Conservation (phyloP, 1,139 yeast species). For the Torulaspora pretoriensis region DNA sequence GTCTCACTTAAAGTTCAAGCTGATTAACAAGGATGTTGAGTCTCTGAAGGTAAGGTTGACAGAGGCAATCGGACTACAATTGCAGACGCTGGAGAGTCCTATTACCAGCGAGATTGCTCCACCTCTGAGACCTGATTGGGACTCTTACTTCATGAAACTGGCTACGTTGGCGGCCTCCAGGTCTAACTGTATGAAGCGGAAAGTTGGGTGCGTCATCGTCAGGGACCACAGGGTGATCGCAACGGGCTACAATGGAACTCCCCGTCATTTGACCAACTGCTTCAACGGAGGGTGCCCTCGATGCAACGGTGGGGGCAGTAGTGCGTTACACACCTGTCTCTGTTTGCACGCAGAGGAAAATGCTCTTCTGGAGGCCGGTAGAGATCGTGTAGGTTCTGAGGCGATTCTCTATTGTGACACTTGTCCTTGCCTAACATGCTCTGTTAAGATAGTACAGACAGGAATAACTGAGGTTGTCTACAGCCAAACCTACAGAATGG, state of each 20-base stretch:
- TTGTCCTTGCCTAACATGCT: slow-evolving; percentile 94
- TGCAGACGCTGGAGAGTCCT: slow-evolving; percentile 16
- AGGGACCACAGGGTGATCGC: slow-evolving; percentile 83
- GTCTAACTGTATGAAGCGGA: slow-evolving; percentile 92
- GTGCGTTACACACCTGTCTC: slow-evolving; percentile 77
- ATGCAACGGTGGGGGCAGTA: slow-evolving; percentile 66
- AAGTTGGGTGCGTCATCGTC: slow-evolving; percentile 94
- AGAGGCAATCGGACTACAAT: slow-evolving; percentile 16
- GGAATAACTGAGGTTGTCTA: slow-evolving; percentile 93
- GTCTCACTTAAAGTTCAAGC: slow-evolving; percentile 25
- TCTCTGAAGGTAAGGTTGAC: slow-evolving; percentile 13
- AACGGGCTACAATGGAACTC: slow-evolving; percentile 97
- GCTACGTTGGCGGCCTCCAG: slow-evolving; percentile 92
- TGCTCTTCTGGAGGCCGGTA: slow-evolving; percentile 88
- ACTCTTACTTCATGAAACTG: slow-evolving; percentile 84
- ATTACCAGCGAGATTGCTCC: slow-evolving; percentile 30
- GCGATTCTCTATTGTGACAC: slow-evolving; percentile 86
- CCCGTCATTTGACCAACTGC: slow-evolving; percentile 80
- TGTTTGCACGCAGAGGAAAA: slow-evolving; percentile 97
- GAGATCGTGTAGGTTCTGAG: slow-evolving; percentile 68
- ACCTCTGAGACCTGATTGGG: slow-evolving; percentile 92
- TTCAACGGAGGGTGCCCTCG: slow-evolving; percentile 93
- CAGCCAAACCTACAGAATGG: slow-evolving; percentile 92
- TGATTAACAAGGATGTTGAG: slow-evolving; percentile 11
- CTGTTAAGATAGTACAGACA: slow-evolving; percentile 88